Evolutionary conservation across 176 grass and related monocot species (phyloP), one percentile per base, ranked within the genome.

Genomic region (Cenchrus fungigraminus): DNA sequence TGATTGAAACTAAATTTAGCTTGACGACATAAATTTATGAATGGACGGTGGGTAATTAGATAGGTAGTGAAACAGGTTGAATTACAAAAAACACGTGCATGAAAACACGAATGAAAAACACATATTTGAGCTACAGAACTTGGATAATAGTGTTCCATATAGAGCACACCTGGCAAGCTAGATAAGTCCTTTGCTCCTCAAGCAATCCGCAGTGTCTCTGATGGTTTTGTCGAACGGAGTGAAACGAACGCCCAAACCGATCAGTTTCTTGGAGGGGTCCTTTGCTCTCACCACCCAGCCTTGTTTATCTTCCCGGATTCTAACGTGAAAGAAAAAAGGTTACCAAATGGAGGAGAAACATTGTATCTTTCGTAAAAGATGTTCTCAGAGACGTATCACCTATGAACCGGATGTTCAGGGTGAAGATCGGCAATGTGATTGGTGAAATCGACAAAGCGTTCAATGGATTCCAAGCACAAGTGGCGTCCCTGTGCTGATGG

Each of bases 301-400:
- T 72, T 85, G 84, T 60, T 92, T 94, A 34, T 94, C 87, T 66
- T 94, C 90, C 50, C 44, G 47, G 55, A 88, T 68, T 79, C 90
- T 91, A 25, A 54, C 57, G 29, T 4, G 2, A 50, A 6, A 34
- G 1, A 82, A 80, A 3, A 43, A 3, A 50, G 12, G 29, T 78
- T 37, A 89, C 9, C 6, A 58, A 22, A 77, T 40, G 43, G 15
- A 73, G 1, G 59, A 61, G n/a, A 61, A 78, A 71, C 29, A 64
- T 15, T 46, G 19, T 72, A 44, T 10, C 13, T 47, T 47, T 19
- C 37, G 1, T 31, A 74, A 47, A 59, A 78, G n/a, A 25, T 71
- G 34, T 32, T 77, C 32, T 10, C 12, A n/a, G 1, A 63, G 28
- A 50, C 25, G 43, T 17, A 14, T 88, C 43, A 94, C 87, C 87